Conservation (phyloP, 345 rosid genomes). For the Garcia nutans region DNA sequence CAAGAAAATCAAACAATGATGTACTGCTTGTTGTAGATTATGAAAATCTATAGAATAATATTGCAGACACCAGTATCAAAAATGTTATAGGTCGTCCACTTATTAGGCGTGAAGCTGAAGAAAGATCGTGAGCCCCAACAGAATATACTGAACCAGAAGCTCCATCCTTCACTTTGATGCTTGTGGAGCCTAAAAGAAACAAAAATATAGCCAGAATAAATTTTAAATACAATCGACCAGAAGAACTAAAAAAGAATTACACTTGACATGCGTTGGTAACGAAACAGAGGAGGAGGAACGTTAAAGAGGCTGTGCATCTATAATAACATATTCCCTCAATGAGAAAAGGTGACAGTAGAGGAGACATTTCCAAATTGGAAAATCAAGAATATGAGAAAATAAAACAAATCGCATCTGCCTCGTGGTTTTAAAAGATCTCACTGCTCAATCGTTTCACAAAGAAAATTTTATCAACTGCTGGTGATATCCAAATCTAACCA, state of each 20-base stretch:
- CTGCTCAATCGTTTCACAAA: too few species aligned
- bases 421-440: too few species aligned
- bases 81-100: slow-evolving; percentile 26
- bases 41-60: slow-evolving; percentile 39
- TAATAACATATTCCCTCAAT: too few species aligned
- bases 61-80: slow-evolving; percentile 31
- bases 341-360: not conserved
- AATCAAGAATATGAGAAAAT: too few species aligned
- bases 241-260: not conserved
- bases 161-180: slow-evolving; percentile 63
- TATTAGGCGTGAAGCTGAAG: slow-evolving; percentile 29
- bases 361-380: not conserved
- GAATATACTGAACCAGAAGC: slow-evolving; percentile 42
- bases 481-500: too few species aligned
- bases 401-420: too few species aligned
- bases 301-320: not conserved
- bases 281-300: not conserved
- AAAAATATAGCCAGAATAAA: not conserved
- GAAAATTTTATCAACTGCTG: too few species aligned
- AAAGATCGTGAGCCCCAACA: slow-evolving; percentile 50
- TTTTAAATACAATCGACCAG: not conserved
- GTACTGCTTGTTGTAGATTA: slow-evolving; percentile 21
- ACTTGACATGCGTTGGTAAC: not conserved
- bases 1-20: slow-evolving; percentile 38
- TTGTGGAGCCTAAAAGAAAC: slow-evolving; percentile 63